Evolutionary conservation across 2,329 filamentous ascomycete species (phyloP), one percentile per base, ranked within the genome.

Genomic region (Trichocomaceae sp.): DNA sequence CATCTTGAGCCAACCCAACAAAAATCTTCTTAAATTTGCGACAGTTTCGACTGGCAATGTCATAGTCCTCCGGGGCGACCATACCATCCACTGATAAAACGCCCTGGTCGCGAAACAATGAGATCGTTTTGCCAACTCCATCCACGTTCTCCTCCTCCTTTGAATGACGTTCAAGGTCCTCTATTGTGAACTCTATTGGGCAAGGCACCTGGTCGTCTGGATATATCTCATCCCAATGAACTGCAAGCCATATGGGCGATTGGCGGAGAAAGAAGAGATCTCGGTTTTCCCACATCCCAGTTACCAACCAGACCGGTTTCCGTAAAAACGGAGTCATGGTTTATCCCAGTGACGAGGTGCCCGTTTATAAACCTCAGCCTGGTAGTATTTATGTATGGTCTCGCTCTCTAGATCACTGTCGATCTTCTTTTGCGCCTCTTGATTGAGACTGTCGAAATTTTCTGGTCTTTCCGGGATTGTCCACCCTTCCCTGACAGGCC

Each of bases 361-460:
- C 9, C 62, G 61, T 35, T 65, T 69, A 45, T 46, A 62, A 0
- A 69, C 64, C 54, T 64, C 63, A 15, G 64, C 62, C 50, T 69
- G 63, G 54, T 70, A 69, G 59, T 65, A 70, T 61, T 70, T 70
- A 41, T 70, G 67, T 0, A 68, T 54, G 0, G 50, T 68, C 53
- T 70, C 63, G 29, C 61, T 69, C 49, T 71, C 64, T n/a, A 69
- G 33, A 56, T 68, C 57, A 10, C 55, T 37, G 17, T 70, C 62
- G 9, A 69, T 56, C 26, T 47, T 46, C 31, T 58, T 64, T 37
- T 69, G 57, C 47, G 70, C 62, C 2, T 63, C 49, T 50, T 61
- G 29, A 29, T 53, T 62, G 1, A 69, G 52, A 13, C 1, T 59
- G 0, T 68, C 63, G 29, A 65, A 69, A 23, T 63, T 57, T 10